A percentile compares a stretch with the other conserved stretches of the same genome.
These are phyloP conservation scores for Chytriomyces confervae DNA, from an alignment of 192 early-diverging fungal genomes.

Conservation along the genomic window DNA sequence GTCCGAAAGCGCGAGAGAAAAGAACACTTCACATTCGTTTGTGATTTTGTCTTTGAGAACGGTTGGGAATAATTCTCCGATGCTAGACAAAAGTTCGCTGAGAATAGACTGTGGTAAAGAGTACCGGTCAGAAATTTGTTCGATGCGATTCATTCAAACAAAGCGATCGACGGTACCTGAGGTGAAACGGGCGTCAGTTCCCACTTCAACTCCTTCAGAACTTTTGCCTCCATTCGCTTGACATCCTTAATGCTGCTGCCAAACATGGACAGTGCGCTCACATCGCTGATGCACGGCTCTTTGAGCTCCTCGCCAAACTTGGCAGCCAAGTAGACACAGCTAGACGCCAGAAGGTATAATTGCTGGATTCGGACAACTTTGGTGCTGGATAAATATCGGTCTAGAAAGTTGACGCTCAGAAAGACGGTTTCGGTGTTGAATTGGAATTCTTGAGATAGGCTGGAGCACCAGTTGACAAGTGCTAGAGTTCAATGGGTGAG, in stretches of 20 bases:
- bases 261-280: background rate
- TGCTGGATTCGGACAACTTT: background rate
- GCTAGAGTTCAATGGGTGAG: background rate
- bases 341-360: constrained; percentile 17
- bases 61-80: background rate
- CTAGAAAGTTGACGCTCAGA: constrained; percentile 22
- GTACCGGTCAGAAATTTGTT: background rate
- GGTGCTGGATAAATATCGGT: constrained; percentile 17
- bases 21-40: constrained; percentile 5
- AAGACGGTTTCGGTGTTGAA: constrained; percentile 16
- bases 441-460: constrained; percentile 15
- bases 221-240: constrained; percentile 19
- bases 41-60: background rate
- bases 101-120: background rate
- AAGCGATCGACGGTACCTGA: background rate
- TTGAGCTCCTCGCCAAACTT: constrained; percentile 35
- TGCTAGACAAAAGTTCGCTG: constrained; percentile 13
- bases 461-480: background rate
- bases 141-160: background rate
- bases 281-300: constrained; percentile 25
- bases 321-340: constrained; percentile 12
- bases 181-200: constrained; percentile 13
- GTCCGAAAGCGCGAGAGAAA: constrained; percentile 9
- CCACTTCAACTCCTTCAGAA: constrained; percentile 19
- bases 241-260: constrained; percentile 2